Evolutionary conservation across 192 early-diverging fungal genomes (phyloP), one percentile per base, ranked within the genome.

Genomic region (Backusella australiensis): DNA sequence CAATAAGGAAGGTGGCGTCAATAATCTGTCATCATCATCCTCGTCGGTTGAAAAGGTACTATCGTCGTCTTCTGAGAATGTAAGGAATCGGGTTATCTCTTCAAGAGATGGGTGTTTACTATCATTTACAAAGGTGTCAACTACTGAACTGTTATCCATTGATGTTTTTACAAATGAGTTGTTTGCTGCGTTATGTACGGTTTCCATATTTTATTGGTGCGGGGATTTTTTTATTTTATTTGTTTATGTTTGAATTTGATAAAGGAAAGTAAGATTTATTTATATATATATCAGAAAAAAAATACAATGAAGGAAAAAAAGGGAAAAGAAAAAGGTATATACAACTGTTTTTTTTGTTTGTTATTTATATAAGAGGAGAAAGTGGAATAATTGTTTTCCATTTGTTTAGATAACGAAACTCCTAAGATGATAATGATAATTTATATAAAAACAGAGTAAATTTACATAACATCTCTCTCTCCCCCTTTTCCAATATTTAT

Each of bases 41-140:
- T 39, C 41, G 34, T 71, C 70, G 42, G 42, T 44, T 14, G 70
- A 71, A 49, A 41, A 71, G 15, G 70, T 21, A 71, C 70, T 71
- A 34, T 71, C 70, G 29, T 71, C 41, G 26, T 71, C 46, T 49
- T 49, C 70, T 14, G 70, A 71, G 19, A 49, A 71, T 4, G 42
- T 49, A 15, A 71, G 17, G 11, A 41, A 32, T 14, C 9, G 39
- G 34, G 26, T 71, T 12, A 69, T 39, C 35, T 39, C 38, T 39
- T 69, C 38, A 0, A 63, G 53, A 56, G 53, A 56, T 21, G 53
- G 6, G 1, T 63, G 56, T 63, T 63, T 63, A 63, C 9, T 63
- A 4, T 26, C 56, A 29, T 63, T 63, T 63, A 63, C 56, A 63
- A 63, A 63, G 21, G 56, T 63, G 12, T 63, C 56, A 8, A 63